Evolutionary conservation across 352 stramenopile genomes (phyloP).

Genomic region (Bremia lactucae): DNA sequence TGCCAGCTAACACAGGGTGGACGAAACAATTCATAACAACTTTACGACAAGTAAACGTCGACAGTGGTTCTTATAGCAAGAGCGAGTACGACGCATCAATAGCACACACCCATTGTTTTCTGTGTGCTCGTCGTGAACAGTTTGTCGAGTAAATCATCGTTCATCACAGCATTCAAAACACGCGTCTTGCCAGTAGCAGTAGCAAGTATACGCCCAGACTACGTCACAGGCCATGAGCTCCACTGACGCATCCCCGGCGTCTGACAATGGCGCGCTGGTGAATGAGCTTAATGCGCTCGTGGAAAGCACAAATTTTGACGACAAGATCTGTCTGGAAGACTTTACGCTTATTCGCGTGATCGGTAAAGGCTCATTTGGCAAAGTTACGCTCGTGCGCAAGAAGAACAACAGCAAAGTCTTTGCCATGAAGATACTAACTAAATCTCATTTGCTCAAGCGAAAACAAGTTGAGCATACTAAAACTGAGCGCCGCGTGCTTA

Average conservation of each 20-base stretch:
- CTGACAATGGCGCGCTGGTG: slow-evolving; percentile 22
- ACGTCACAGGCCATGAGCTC: slow-evolving; percentile 40
- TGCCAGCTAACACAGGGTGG: slow-evolving; percentile 9
- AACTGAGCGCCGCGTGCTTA: slow-evolving; percentile 93
- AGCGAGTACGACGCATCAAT: slow-evolving; percentile 2
- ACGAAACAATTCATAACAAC: slow-evolving; percentile 19
- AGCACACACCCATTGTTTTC: slow-evolving; percentile 4
- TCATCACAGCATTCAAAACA: slow-evolving; percentile 7
- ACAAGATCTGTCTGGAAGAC: slow-evolving; percentile 85
- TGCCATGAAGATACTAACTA: slow-evolving; percentile 87
- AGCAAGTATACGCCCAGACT: too few species aligned
- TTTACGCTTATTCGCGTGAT: slow-evolving; percentile 86
- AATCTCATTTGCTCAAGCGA: slow-evolving; percentile 88
- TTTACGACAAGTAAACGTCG: slow-evolving; percentile 12
- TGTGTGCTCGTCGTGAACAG: slow-evolving; percentile 5
- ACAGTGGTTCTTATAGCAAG: slow-evolving; percentile 1
- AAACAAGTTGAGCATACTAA: slow-evolving; percentile 95
- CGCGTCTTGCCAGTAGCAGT: slow-evolving; percentile 4
- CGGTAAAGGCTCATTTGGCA: slow-evolving; percentile 83
- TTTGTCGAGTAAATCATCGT: slow-evolving; percentile 4
- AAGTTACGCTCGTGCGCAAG: slow-evolving; percentile 85
- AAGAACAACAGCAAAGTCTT: slow-evolving; percentile 87
- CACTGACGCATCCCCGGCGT: slow-evolving; percentile 25
- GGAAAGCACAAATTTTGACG: slow-evolving; percentile 65
- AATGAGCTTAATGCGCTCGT: slow-evolving; percentile 65